These are phyloP conservation scores for Daldinia loculata DNA, from an alignment of 495 filamentous ascomycete species.

Conservation along the genomic window DNA sequence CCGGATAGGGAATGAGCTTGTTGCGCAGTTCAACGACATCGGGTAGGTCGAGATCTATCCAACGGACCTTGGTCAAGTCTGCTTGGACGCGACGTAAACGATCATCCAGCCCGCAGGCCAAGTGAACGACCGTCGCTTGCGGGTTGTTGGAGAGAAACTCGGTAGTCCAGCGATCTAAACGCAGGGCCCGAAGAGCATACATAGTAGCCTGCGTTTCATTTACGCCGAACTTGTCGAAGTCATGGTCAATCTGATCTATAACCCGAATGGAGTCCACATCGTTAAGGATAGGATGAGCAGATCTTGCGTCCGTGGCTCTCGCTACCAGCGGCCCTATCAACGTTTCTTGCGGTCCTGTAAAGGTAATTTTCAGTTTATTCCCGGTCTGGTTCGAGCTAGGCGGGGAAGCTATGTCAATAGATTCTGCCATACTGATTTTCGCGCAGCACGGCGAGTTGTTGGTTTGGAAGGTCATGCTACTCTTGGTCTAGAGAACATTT, in stretches of 20 bases:
- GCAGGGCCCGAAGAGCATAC: slow-evolving; percentile 8
- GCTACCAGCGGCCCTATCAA: slow-evolving; percentile 28
- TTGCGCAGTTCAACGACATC: slow-evolving; percentile 37
- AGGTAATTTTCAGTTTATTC: slow-evolving; percentile 23
- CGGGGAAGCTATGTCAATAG: background rate
- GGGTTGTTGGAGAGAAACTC: slow-evolving; percentile 38
- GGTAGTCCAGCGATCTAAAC: slow-evolving; percentile 34
- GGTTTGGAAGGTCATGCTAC: too few relatives aligned
- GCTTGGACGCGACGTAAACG: slow-evolving; percentile 35
- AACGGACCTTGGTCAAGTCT: slow-evolving; percentile 29
- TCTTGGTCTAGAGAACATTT: too few relatives aligned
- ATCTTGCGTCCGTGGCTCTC: slow-evolving; percentile 21
- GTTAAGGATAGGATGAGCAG: slow-evolving; percentile 32
- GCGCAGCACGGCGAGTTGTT: background rate
- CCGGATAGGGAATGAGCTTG: slow-evolving; percentile 31
- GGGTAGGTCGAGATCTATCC: slow-evolving; percentile 43
- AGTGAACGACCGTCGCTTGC: slow-evolving; percentile 36
- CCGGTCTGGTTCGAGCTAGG: background rate
- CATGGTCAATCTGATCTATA: slow-evolving; percentile 32
- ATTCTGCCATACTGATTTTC: background rate
- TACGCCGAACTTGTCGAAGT: slow-evolving; percentile 25
- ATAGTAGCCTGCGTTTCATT: slow-evolving; percentile 19
- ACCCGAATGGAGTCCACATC: slow-evolving; percentile 28
- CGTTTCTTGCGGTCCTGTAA: slow-evolving; percentile 34
- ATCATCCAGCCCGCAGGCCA: slow-evolving; percentile 44